Percentiles rank a stretch among this genome's conserved stretches.
phyloP scores from a whole-genome alignment of 2,329 filamentous ascomycete species.

The Bretziella fagacearum region DNA sequence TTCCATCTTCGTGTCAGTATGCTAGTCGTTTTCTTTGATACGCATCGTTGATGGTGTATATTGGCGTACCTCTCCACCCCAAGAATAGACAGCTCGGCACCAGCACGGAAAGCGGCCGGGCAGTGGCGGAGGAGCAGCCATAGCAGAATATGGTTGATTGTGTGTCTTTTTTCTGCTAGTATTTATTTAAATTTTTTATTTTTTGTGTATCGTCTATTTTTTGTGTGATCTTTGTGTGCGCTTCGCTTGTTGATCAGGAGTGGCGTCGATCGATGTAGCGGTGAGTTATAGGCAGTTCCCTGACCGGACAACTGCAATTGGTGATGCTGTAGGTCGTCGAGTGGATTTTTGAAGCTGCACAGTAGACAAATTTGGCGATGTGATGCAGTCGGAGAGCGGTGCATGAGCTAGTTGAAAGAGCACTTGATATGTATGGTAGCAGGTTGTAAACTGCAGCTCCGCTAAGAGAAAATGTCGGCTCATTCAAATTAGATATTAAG shows the following conservation, averaged over 20 bases:
- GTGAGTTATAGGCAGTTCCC: neutral
- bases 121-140: conserved; percentile 42
- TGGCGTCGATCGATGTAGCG: neutral
- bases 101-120: conserved; percentile 76
- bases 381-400: neutral
- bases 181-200: neutral
- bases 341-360: neutral
- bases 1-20: conserved; percentile 4
- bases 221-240: neutral
- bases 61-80: conserved; percentile 60
- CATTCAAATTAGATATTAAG: neutral
- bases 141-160: conserved; percentile 19
- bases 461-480: neutral
- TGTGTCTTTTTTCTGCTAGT: no score
- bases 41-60: neutral
- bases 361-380: neutral
- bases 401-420: neutral
- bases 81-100: conserved; percentile 82
- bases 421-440: neutral
- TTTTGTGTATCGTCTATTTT: neutral
- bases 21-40: neutral
- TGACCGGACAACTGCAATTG: neutral
- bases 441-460: neutral
- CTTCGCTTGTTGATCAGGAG: neutral
- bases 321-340: neutral